Percentiles rank a stretch among this genome's conserved stretches.
Evolutionary conservation across 1,284 basidiomycete genomes (phyloP).

Genomic region (Amylostereum areolatum): DNA sequence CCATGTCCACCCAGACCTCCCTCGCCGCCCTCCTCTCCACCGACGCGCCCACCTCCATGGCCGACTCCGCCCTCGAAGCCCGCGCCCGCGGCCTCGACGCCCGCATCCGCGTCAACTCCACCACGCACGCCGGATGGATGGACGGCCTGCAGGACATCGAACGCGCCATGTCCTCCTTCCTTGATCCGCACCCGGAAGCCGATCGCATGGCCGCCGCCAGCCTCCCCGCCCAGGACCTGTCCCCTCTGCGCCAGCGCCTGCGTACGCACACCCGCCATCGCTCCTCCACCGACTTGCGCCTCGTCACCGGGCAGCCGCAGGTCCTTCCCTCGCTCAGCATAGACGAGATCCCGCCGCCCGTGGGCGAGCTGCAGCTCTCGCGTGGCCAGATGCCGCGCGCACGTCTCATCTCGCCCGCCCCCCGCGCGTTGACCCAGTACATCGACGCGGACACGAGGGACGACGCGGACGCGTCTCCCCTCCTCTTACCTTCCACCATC

Average conservation of each 20-base stretch:
- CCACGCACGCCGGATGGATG: slow-evolving; percentile 49
- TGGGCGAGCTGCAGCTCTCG: slow-evolving; percentile 37
- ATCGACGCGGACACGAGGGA: slow-evolving; percentile 46
- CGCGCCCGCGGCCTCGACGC: slow-evolving; percentile 44
- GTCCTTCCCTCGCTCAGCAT: neutral
- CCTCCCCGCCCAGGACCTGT: slow-evolving; percentile 9
- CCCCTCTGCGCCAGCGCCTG: slow-evolving; percentile 10
- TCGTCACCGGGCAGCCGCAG: neutral
- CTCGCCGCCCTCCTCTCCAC: slow-evolving; percentile 42
- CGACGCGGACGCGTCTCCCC: slow-evolving; percentile 39
- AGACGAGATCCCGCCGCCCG: neutral
- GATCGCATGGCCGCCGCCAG: slow-evolving; percentile 11
- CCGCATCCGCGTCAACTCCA: slow-evolving; percentile 38
- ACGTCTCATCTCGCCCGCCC: slow-evolving; percentile 56
- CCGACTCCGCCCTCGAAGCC: slow-evolving; percentile 36
- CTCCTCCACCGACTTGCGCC: slow-evolving; percentile 9
- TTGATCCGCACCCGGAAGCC: slow-evolving; percentile 25
- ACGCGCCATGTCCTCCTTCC: slow-evolving; percentile 51
- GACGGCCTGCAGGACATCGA: slow-evolving; percentile 56
- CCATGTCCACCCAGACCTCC: slow-evolving; percentile 61
- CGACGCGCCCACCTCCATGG: slow-evolving; percentile 21
- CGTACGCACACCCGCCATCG: slow-evolving; percentile 1
- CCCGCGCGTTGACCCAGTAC: slow-evolving; percentile 68
- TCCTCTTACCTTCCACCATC: slow-evolving; percentile 63
- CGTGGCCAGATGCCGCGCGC: slow-evolving; percentile 36